These are phyloP conservation scores for Cryptococcus sp. DNA, from an alignment of 1,284 basidiomycete genomes.

Conservation along the genomic window DNA sequence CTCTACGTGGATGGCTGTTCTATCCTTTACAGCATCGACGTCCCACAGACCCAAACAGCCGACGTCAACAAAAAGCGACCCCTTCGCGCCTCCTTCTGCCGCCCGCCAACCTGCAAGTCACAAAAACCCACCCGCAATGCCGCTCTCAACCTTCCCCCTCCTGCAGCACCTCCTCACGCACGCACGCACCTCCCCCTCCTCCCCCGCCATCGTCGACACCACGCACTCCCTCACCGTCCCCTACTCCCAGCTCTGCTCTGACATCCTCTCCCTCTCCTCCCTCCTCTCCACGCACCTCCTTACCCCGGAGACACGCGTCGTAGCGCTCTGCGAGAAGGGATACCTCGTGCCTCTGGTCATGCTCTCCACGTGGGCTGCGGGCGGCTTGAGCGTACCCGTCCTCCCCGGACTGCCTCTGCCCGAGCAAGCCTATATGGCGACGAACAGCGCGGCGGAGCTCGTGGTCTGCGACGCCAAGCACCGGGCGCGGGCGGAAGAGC, in stretches of 20 bases:
- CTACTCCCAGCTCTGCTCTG: conserved; percentile 21
- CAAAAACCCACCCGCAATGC: conserved; percentile 3
- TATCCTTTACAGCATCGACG: too few relatives aligned
- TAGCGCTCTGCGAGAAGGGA: conserved; percentile 28
- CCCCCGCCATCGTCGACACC: conserved; percentile 26
- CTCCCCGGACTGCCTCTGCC: conserved; percentile 38
- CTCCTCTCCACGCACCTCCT: neutral
- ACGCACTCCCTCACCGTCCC: conserved; percentile 8
- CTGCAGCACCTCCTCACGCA: conserved; percentile 16
- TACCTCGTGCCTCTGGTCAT: conserved; percentile 30
- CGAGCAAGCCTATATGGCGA: conserved; percentile 40
- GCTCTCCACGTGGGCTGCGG: conserved; percentile 30
- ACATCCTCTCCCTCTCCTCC: conserved; percentile 17
- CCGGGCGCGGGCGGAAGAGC: conserved; percentile 26
- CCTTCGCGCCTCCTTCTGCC: neutral
- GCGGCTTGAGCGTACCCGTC: conserved; percentile 38
- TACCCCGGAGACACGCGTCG: conserved; percentile 22
- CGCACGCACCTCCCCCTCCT: conserved; percentile 7
- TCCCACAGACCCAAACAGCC: too few relatives aligned
- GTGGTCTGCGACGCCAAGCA: conserved; percentile 31
- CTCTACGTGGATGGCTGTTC: too few relatives aligned
- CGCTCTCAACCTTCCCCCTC: conserved; percentile 22
- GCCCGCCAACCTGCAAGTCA: neutral
- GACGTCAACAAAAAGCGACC: too few relatives aligned
- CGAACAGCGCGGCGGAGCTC: conserved; percentile 30